Evolutionary conservation across 805 yeast species (phyloP).

Genomic region (Sugiyamaella marilandica): DNA sequence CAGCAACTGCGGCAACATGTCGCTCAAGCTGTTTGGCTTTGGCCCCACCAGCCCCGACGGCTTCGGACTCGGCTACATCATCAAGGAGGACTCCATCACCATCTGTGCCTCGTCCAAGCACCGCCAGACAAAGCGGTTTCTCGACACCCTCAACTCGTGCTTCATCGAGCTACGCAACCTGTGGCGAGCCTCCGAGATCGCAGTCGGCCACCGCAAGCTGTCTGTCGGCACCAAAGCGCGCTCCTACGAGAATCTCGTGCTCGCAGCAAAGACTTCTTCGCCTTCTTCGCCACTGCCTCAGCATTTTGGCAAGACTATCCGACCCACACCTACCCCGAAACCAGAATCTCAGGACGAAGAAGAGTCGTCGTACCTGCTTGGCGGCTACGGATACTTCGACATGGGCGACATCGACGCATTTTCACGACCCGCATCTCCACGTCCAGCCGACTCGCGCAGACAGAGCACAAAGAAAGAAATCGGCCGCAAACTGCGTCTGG

Average conservation of each 20-base stretch:
- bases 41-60: constrained; percentile 91
- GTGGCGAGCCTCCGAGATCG: constrained; percentile 23
- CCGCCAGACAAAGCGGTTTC: constrained; percentile 77
- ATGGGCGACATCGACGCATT: constrained; percentile 61
- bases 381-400: constrained; percentile 87
- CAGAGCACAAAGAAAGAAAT: constrained; percentile 48
- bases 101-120: constrained; percentile 83
- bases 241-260: constrained; percentile 18
- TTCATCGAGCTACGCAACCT: constrained; percentile 52
- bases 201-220: constrained; percentile 11
- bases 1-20: constrained; percentile 89
- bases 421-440: constrained; percentile 57
- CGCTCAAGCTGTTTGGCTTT: constrained; percentile 80
- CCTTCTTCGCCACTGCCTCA: constrained; percentile 7
- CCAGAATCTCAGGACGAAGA: constrained; percentile 21
- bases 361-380: constrained; percentile 43
- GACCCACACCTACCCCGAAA: constrained; percentile 13
- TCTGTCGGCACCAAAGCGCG: constrained; percentile 20
- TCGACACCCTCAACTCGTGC: constrained; percentile 61
- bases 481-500: constrained; percentile 58
- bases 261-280: not conserved
- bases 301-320: constrained; percentile 19
- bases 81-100: constrained; percentile 71
- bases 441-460: constrained; percentile 40
- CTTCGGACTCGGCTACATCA: constrained; percentile 87